Percentiles rank a stretch among this genome's conserved stretches.
Evolutionary conservation across 169 alveolate species (phyloP).

Genomic region (Cystoisospora suis): DNA sequence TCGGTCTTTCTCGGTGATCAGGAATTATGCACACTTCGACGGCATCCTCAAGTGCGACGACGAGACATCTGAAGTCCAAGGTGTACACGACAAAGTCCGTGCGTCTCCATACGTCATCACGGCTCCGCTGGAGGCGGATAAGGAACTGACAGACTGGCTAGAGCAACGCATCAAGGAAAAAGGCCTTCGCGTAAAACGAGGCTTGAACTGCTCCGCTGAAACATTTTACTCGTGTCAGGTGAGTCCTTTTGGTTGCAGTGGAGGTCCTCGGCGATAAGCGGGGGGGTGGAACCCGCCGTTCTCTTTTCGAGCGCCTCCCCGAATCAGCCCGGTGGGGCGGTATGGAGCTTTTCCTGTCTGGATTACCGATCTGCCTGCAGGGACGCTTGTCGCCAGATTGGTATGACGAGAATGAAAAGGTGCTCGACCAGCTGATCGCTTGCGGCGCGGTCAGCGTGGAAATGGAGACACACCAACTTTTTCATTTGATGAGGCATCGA

Average conservation of each 20-base stretch:
- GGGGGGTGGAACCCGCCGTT: too few relatives aligned
- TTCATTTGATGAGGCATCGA: conserved; percentile 5
- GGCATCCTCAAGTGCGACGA: background rate
- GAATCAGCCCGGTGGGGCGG: too few relatives aligned
- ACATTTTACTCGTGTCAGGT: background rate
- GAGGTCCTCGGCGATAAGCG: too few relatives aligned
- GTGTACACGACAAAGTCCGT: background rate
- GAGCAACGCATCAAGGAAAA: background rate
- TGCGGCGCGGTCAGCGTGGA: conserved; percentile 39
- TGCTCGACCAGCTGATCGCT: conserved; percentile 6
- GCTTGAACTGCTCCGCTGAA: background rate
- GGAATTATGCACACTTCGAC: background rate
- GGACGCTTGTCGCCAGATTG: conserved; percentile 45
- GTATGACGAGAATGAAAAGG: conserved; percentile 9
- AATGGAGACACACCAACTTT: conserved; percentile 65
- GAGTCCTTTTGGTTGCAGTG: too few relatives aligned
- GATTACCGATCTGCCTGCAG: too few relatives aligned
- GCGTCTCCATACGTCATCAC: background rate
- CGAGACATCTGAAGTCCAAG: background rate
- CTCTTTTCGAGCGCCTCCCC: too few relatives aligned
- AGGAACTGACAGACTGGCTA: background rate
- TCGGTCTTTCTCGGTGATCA: too few relatives aligned
- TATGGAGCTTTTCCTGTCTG: too few relatives aligned
- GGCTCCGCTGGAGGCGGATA: background rate
- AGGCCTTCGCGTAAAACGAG: background rate